Conservation (phyloP, 2,329 filamentous ascomycete species). For the Metarhizium brunneum region DNA sequence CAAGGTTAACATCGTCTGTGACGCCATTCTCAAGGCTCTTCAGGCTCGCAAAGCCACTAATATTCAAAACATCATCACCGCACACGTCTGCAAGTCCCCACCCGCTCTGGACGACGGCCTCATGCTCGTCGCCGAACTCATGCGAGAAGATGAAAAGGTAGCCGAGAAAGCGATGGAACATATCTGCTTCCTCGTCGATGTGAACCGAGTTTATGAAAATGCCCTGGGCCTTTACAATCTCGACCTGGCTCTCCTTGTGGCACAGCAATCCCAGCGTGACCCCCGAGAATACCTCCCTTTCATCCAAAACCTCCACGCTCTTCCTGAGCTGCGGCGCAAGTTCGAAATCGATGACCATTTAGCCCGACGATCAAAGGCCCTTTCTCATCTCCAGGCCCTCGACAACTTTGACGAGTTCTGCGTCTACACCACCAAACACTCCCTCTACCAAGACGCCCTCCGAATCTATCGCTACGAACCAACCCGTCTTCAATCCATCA, state of each 20-base stretch:
- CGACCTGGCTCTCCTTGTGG: conserved; percentile 79
- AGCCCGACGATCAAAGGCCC: conserved; percentile 64
- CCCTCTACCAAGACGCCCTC: conserved; percentile 69
- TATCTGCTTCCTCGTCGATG: conserved; percentile 93
- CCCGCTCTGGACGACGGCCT: conserved; percentile 84
- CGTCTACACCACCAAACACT: conserved; percentile 68
- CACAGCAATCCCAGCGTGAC: conserved; percentile 92
- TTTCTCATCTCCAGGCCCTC: conserved; percentile 65
- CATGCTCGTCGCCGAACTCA: conserved; percentile 65
- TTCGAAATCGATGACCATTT: conserved; percentile 89
- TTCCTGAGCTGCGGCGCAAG: conserved; percentile 59
- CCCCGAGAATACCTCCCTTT: conserved; percentile 94
- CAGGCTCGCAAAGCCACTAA: conserved; percentile 49
- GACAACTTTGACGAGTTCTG: conserved; percentile 70
- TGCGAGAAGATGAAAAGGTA: conserved; percentile 57
- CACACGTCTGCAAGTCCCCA: conserved; percentile 86
- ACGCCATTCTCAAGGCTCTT: conserved; percentile 67
- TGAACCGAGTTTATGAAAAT: conserved; percentile 84
- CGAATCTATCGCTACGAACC: conserved; percentile 76
- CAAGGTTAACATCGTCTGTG: conserved; percentile 85
- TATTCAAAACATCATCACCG: conserved; percentile 89
- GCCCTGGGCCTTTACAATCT: conserved; percentile 87
- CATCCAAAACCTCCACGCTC: conserved; percentile 73
- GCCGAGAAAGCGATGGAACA: conserved; percentile 89
- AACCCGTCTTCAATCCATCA: conserved; percentile 56